phyloP scores from a whole-genome alignment of 2,329 filamentous ascomycete species.

The Ceratocystis destructans region DNA sequence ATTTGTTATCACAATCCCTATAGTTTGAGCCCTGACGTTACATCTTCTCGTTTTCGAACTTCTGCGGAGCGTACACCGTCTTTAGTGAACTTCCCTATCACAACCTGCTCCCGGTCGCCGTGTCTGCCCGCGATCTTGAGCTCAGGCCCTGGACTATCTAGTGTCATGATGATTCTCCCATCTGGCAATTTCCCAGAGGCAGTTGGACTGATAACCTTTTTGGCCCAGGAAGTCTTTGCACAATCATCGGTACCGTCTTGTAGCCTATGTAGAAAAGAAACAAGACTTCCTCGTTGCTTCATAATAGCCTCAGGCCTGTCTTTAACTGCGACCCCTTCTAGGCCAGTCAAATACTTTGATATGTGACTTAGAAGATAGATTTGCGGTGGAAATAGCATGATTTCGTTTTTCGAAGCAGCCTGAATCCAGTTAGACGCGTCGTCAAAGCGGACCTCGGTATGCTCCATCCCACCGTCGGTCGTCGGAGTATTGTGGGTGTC shows the following conservation, averaged over 20 bases:
- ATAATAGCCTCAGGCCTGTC: slow-evolving; percentile 34
- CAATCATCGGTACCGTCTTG: slow-evolving; percentile 31
- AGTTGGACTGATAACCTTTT: slow-evolving; percentile 48
- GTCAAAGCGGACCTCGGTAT: slow-evolving; percentile 66
- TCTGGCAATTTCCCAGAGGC: slow-evolving; percentile 35
- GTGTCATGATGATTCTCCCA: slow-evolving; percentile 37
- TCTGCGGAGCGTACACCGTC: slow-evolving; percentile 6
- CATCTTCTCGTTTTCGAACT: slow-evolving; percentile 5
- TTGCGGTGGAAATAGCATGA: slow-evolving; percentile 86
- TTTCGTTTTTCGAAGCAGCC: slow-evolving; percentile 46
- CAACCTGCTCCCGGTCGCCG: slow-evolving; percentile 46
- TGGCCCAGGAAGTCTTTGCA: slow-evolving; percentile 38
- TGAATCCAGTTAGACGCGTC: slow-evolving; percentile 55
- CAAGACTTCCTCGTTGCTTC: slow-evolving; percentile 36
- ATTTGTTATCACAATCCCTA: not conserved
- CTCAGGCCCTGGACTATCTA: slow-evolving; percentile 47
- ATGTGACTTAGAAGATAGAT: slow-evolving; percentile 56
- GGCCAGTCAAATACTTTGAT: slow-evolving; percentile 26
- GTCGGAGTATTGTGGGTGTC: slow-evolving; percentile 44
- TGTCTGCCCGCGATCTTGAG: slow-evolving; percentile 34
- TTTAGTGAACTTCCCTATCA: slow-evolving; percentile 27
- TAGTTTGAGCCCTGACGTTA: slow-evolving; percentile 5
- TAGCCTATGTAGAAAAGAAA: slow-evolving; percentile 30
- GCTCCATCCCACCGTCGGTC: slow-evolving; percentile 53
- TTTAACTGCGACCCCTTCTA: slow-evolving; percentile 6